A percentile compares a stretch with the other conserved stretches of the same genome.
Evolutionary conservation across 805 yeast genomes (phyloP).

Genomic region (Myxozyma neglecta): DNA sequence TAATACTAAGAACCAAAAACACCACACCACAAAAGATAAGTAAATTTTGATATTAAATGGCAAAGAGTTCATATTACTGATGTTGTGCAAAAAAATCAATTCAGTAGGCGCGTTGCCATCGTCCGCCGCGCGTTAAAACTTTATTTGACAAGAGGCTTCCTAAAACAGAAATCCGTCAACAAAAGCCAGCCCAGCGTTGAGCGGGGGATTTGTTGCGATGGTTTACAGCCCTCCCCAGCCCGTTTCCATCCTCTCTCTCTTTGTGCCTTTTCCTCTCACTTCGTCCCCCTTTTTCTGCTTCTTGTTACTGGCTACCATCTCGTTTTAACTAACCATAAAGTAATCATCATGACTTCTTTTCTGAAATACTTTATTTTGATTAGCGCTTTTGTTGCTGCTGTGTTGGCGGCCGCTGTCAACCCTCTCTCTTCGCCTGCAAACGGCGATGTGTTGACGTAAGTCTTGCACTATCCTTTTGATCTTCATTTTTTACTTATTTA

Average conservation of each 20-base stretch:
- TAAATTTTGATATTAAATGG: too few species aligned
- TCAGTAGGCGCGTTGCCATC: neutral
- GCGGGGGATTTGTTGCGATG: neutral
- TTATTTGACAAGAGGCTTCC: neutral
- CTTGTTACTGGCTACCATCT: neutral
- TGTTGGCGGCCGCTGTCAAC: slow-evolving; percentile 13
- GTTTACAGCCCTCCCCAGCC: neutral
- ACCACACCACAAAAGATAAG: too few species aligned
- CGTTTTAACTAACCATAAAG: neutral
- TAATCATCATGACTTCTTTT: slow-evolving; percentile 1
- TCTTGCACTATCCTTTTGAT: neutral
- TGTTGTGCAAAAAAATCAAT: too few species aligned
- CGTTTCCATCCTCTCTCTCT: neutral
- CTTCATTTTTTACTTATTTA: neutral
- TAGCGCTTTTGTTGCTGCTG: slow-evolving; percentile 18
- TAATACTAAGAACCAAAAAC: too few species aligned
- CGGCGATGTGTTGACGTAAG: slow-evolving; percentile 25
- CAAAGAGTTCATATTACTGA: too few species aligned
- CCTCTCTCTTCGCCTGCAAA: slow-evolving; percentile 25
- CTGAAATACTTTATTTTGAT: neutral
- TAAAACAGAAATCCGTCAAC: neutral
- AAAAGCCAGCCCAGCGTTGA: neutral
- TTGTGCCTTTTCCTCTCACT: neutral
- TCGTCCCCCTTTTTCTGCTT: neutral
- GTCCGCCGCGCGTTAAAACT: neutral